Base-by-base conservation (phyloP, 2,329 filamentous ascomycete genomes). In the Epichloe elymi region DNA sequence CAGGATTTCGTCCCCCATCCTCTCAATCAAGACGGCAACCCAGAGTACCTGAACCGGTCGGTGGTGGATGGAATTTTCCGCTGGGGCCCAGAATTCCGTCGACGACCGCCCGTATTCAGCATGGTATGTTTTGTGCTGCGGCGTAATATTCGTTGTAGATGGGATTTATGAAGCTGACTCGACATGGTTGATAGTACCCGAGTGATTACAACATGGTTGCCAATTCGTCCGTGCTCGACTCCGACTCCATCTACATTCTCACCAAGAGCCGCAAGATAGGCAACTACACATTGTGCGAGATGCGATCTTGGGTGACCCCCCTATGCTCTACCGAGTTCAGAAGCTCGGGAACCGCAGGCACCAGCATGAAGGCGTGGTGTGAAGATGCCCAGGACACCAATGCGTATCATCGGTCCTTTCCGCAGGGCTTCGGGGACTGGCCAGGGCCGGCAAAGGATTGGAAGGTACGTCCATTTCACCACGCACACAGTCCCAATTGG, bases 1-100 rank as follows among this genome's bases (percentile, higher is more conserved):
- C 45, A 58, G 6, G 49, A 54, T 0, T 67, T 74, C 2, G 61
- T 76, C 70, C 73, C 0, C 0, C 41, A 49, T 0, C 43, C 58
- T 0, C 50, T 59, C 0, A 59, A 68, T 2, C 48, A 61, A 0
- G 49, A 56, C 12, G 56, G 57, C 4, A 49, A 56, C 14, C 11
- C 38, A 0, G 59, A 70, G 3, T 80, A 68, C 63, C 60, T 75
- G 1, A 82, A 82, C 54, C 63, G 64, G 11, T 86, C 80, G 0
- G 74, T 69, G 0, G 78, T 88, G 0, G 85, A 90, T 57, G 75
- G 85, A 3, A 67, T 89, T 1, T 91, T 91, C 58, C 70, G 71
- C 10, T 89, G 85, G 79, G 80, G 80, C 0, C 59, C 70, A 1
- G 64, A 72, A 35, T 72, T 79, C 49, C 54, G 61, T 0, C 70